Evolutionary conservation across 225 moss, liverwort and hornwort genomes (phyloP).

Genomic region (Sphagnum tenellum): DNA sequence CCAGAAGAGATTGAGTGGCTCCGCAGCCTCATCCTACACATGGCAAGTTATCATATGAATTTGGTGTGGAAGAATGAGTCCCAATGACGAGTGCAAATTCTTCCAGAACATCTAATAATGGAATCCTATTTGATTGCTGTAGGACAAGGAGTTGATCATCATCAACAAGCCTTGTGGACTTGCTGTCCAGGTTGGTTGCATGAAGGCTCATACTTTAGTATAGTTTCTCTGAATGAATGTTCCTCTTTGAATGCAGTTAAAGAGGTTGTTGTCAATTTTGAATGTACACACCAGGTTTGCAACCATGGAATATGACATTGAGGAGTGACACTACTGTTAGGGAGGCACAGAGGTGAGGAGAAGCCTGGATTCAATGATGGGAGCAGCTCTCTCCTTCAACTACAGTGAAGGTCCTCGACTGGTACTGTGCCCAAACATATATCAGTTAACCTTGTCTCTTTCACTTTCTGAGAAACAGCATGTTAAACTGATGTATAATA

Average conservation of each 20-base stretch:
- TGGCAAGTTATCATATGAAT: constrained; percentile 31
- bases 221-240: too few relatives aligned
- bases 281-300: too few relatives aligned
- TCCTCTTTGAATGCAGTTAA: too few relatives aligned
- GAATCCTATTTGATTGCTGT: constrained; percentile 3
- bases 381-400: constrained; percentile 58
- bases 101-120: too few relatives aligned
- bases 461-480: too few relatives aligned
- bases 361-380: constrained; percentile 89
- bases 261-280: too few relatives aligned
- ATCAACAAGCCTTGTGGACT: constrained; percentile 58
- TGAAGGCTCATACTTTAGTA: too few relatives aligned
- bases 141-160: constrained; percentile 56
- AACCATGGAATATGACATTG: too few relatives aligned
- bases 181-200: constrained; percentile 40
- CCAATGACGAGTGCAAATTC: too few relatives aligned
- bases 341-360: constrained; percentile 75
- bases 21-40: constrained; percentile 68
- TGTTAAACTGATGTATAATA: too few relatives aligned
- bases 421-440: constrained; percentile 18
- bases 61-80: too few relatives aligned
- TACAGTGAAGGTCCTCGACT: constrained; percentile 71
- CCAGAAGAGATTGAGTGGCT: constrained; percentile 58
- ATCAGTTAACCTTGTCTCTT: too few relatives aligned
- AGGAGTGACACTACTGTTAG: constrained; percentile 15